These are phyloP conservation scores for Trichosporon coremiiforme DNA, from an alignment of 1,284 basidiomycete species.

Conservation along the genomic window DNA sequence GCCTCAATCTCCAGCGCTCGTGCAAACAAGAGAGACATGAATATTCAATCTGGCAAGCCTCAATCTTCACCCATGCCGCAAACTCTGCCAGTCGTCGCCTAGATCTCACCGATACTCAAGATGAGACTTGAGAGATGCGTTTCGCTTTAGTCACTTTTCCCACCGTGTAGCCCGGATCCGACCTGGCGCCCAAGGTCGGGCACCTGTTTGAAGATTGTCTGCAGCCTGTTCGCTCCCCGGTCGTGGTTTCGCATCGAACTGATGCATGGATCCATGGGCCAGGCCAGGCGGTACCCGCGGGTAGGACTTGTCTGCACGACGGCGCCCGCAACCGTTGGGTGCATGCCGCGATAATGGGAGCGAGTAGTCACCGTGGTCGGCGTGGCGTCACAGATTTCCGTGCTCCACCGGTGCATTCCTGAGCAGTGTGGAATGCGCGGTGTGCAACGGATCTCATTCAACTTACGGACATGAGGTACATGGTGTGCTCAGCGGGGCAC, in stretches of 20 bases:
- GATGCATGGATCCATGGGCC: not conserved
- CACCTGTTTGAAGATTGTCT: not conserved
- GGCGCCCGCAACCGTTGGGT: not conserved
- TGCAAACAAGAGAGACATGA: not conserved
- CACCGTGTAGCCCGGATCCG: not conserved
- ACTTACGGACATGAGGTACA: no score
- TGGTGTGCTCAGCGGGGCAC: not conserved
- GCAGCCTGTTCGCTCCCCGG: not conserved
- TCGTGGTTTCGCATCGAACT: not conserved
- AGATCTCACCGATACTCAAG: not conserved
- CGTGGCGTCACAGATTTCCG: not conserved
- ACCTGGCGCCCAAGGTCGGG: not conserved
- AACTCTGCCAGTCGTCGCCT: not conserved
- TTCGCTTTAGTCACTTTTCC: not conserved
- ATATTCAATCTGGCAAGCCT: not conserved
- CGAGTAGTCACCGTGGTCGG: not conserved
- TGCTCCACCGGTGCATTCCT: not conserved
- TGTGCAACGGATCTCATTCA: not conserved
- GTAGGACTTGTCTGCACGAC: no score
- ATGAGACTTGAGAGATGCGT: not conserved
- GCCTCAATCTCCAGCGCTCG: not conserved
- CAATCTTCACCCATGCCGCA: not conserved
- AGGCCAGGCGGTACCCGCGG: not conserved
- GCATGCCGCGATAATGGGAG: not conserved
- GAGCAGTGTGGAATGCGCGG: not conserved